Evolutionary conservation across 495 filamentous ascomycete genomes (phyloP).

Genomic region (Rusavskia elegans): DNA sequence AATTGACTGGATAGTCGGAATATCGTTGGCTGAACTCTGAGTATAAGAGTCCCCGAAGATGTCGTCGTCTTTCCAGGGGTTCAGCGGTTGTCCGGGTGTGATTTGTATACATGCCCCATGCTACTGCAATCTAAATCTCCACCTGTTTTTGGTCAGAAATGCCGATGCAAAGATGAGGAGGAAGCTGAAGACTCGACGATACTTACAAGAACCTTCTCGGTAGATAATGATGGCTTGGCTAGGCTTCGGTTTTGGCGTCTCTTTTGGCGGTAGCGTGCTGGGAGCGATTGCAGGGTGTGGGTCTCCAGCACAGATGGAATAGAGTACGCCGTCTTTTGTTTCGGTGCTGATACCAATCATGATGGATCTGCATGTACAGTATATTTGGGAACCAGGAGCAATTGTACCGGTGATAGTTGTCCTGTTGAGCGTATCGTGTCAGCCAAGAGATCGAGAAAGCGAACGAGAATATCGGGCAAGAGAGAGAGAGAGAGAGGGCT

Average conservation of each 20-base stretch:
- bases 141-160: neutral
- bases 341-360: neutral
- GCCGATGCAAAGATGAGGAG: neutral
- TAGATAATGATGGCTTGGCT: neutral
- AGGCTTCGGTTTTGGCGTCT: neutral
- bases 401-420: neutral
- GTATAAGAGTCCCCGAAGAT: neutral
- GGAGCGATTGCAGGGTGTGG: neutral
- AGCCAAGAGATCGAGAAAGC: too few species aligned
- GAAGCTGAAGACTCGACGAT: neutral
- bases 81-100: neutral
- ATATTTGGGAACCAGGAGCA: neutral
- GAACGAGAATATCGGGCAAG: neutral
- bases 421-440: neutral
- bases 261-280: neutral
- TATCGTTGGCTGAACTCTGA: neutral
- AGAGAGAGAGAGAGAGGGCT: neutral
- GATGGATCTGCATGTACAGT: neutral
- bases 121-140: neutral
- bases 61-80: neutral
- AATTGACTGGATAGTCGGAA: neutral
- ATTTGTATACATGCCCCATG: neutral
- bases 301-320: neutral
- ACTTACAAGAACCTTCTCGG: neutral
- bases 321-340: neutral